A percentile compares a stretch with the other conserved stretches of the same genome.
Evolutionary conservation across 768 basidiomycete species (phyloP).

Genomic region (Agrocybe pediades): DNA sequence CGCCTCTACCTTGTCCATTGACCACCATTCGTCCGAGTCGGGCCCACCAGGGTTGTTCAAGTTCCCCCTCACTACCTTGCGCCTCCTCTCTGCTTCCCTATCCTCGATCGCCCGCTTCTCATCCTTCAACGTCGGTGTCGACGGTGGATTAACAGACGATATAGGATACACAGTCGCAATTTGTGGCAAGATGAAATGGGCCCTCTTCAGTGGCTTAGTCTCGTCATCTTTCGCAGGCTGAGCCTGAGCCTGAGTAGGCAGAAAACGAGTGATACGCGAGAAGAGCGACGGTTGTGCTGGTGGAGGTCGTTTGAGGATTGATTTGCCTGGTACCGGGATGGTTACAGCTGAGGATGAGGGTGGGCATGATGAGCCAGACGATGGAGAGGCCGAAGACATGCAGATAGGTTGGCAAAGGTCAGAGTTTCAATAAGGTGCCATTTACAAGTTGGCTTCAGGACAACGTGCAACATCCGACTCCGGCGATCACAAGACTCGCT

Average conservation of each 20-base stretch:
- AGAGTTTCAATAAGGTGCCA: conserved; percentile 11
- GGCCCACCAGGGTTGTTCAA: conserved; percentile 32
- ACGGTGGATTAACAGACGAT: conserved; percentile 81
- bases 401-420: conserved; percentile 8
- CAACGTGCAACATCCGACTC: conserved; percentile 9
- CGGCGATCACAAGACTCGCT: background rate
- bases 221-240: conserved; percentile 41
- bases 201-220: conserved; percentile 73
- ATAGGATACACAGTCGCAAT: conserved; percentile 91
- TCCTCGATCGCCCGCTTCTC: conserved; percentile 84
- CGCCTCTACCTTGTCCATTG: conserved; percentile 76
- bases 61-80: conserved; percentile 63
- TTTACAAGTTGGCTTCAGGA: conserved; percentile 15
- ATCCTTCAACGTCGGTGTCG: conserved; percentile 73
- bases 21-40: conserved; percentile 77
- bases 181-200: conserved; percentile 89
- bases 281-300: conserved; percentile 70
- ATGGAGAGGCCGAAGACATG: conserved; percentile 32
- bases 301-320: conserved; percentile 78
- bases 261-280: conserved; percentile 71
- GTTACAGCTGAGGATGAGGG: conserved; percentile 83
- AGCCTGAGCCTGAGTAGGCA: conserved; percentile 55
- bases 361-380: conserved; percentile 52
- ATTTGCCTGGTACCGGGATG: conserved; percentile 77
- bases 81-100: conserved; percentile 67